Conservation (phyloP, 2,329 filamentous ascomycete genomes). For the Ceratocystis variospora region DNA sequence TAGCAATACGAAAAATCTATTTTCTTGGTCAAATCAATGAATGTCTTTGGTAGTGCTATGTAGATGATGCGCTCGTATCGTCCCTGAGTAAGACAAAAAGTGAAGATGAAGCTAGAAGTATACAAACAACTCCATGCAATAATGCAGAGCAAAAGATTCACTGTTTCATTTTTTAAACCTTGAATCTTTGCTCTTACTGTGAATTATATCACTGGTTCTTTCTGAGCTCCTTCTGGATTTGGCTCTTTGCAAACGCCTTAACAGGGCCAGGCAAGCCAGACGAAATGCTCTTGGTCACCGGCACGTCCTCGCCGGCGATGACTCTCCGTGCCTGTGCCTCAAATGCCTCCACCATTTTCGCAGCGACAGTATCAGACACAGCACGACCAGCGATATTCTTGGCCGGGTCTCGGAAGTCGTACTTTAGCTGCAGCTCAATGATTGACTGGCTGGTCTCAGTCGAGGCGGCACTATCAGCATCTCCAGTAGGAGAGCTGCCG, state of each 20-base stretch:
- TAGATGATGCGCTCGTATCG: not conserved
- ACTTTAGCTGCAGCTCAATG: conserved; percentile 63
- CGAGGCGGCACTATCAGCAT: conserved; percentile 23
- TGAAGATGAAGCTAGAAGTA: not conserved
- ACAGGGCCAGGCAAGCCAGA: conserved; percentile 15
- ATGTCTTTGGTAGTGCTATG: not conserved
- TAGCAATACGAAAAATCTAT: not conserved
- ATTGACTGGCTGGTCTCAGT: conserved; percentile 38
- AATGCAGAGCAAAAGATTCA: not conserved
- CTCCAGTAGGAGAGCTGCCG: conserved; percentile 27
- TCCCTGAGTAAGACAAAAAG: not conserved
- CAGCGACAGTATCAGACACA: conserved; percentile 71
- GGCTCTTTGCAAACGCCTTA: conserved; percentile 19
- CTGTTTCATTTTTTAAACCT: not conserved
- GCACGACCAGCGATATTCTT: conserved; percentile 71
- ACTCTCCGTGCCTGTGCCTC: conserved; percentile 60
- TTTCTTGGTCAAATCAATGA: not conserved
- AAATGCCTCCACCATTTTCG: conserved; percentile 85
- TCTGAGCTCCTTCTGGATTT: conserved; percentile 22
- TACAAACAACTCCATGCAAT: not conserved
- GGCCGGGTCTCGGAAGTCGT: conserved; percentile 76
- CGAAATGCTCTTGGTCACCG: not conserved
- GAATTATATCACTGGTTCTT: not conserved
- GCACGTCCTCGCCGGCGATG: conserved; percentile 26
- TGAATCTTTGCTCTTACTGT: not conserved